Base-by-base conservation (phyloP, 2,329 filamentous ascomycete species). In the Paraconiothyrium brasiliense region DNA sequence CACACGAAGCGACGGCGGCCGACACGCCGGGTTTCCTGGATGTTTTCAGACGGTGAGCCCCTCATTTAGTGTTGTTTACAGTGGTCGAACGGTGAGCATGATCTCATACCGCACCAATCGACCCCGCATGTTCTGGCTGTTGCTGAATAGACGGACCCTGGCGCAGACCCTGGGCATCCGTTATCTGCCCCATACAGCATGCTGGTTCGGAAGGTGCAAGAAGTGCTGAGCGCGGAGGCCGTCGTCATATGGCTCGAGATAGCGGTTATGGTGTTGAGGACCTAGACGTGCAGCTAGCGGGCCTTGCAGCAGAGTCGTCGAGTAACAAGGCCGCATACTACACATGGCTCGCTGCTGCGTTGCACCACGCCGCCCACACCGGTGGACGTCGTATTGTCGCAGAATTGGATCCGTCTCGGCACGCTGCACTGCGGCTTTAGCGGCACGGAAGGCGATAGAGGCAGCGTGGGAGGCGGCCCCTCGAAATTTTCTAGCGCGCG, bases 401-500 rank as follows among this genome's bases (percentile, higher is more conserved):
- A 14, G 24, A 32, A 32, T 10, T 22, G n/a, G 41, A 16, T 13
- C 13, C 41, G n/a, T 20, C 13, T 22, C 35, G 35, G 35, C 35
- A 10, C 13, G 20, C 20, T 20, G 20, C 20, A 20, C 20, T 20
- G 20, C 11, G 14, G 11, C 13, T 7, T 7, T 49, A 49, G 47
- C 47, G 47, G n/a, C n/a, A n/a, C n/a, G n/a, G n/a, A 20, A 9
- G 16, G 35, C 48, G 48, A 51, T 39, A 41, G 49, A 34, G 20
- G 6, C 27, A 30, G 22, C 8, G 24, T 24, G 35, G 11, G 6
- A 22, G 30, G 30, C 8, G 51, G n/a, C 11, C 43, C 57, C 58
- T 59, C 27, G 50, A 59, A 59, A 59, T 59, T 59, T 35, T 59
- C 58, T 59, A 55, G 58, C 58, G 41, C 22, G 43, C 43, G 50